Evolutionary conservation across 2,329 filamentous ascomycete species (phyloP).

Genomic region (Xylaria sp.): DNA sequence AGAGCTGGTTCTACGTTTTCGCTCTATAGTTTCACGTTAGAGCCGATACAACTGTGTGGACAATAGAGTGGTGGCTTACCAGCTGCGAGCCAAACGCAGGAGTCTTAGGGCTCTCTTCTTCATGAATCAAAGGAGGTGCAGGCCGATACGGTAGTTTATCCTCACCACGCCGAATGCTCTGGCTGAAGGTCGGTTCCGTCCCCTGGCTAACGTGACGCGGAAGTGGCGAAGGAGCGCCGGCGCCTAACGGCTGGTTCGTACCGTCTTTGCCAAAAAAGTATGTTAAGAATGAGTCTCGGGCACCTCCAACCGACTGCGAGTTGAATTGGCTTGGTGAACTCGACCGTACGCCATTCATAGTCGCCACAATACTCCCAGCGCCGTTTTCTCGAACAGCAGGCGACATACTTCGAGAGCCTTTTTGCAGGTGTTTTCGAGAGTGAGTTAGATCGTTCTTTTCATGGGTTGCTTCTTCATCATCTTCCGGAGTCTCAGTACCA

Average conservation of each 20-base stretch:
- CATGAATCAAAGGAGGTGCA: conserved; percentile 47
- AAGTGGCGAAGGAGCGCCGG: conserved; percentile 53
- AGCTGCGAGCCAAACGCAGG: conserved; percentile 60
- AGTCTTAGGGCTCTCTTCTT: conserved; percentile 52
- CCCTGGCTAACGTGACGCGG: conserved; percentile 80
- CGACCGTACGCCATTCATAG: conserved; percentile 73
- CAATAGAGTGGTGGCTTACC: conserved; percentile 59
- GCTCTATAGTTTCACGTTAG: conserved; percentile 53
- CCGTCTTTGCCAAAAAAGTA: conserved; percentile 99
- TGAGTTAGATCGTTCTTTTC: conserved; percentile 67
- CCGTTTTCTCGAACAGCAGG: conserved; percentile 79
- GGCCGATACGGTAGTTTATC: conserved; percentile 65
- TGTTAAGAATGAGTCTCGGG: conserved; percentile 92
- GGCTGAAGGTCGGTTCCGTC: conserved; percentile 82
- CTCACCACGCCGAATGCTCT: conserved; percentile 80
- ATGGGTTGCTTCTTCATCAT: conserved; percentile 67
- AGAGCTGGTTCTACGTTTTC: conserved; percentile 81
- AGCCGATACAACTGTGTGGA: conserved; percentile 23
- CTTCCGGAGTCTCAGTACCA: conserved; percentile 74
- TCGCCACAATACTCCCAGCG: conserved; percentile 66
- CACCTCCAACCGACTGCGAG: conserved; percentile 67
- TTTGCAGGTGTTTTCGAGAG: conserved; percentile 68
- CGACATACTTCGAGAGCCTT: conserved; percentile 80
- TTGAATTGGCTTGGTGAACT: conserved; percentile 71
- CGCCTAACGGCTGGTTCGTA: conserved; percentile 58